Evolutionary conservation across 2,329 filamentous ascomycete genomes (phyloP).

Genomic region (Aspergillus tamarii): DNA sequence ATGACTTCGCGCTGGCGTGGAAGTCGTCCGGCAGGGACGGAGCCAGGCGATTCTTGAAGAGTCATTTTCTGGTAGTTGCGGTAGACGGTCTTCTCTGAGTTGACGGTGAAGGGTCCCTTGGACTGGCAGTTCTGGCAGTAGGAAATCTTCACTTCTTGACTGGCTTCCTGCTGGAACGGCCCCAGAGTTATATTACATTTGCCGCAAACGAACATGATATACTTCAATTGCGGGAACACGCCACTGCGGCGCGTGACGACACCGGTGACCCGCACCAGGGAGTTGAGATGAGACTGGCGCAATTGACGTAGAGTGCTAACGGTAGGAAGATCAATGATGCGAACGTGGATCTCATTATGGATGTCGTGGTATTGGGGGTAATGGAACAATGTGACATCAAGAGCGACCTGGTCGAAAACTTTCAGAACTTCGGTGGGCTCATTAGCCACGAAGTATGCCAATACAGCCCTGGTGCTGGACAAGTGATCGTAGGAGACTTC

Average conservation of each 20-base stretch:
- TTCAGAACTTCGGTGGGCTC: constrained; percentile 93
- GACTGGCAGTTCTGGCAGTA: constrained; percentile 98
- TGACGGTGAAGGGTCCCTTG: constrained; percentile 89
- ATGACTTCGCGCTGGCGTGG: constrained; percentile 94
- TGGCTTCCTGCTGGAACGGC: constrained; percentile 96
- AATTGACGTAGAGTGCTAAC: constrained; percentile 94
- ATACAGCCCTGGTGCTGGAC: constrained; percentile 83
- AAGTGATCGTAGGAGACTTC: constrained; percentile 96
- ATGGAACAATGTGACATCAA: constrained; percentile 93
- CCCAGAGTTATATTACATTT: constrained; percentile 92
- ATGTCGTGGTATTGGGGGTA: constrained; percentile 98
- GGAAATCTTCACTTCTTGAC: constrained; percentile 91
- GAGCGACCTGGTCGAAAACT: constrained; percentile 93
- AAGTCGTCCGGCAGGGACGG: constrained; percentile 91
- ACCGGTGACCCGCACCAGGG: constrained; percentile 88
- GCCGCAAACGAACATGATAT: constrained; percentile 95
- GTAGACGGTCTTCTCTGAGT: constrained; percentile 97
- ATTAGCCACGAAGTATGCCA: constrained; percentile 95
- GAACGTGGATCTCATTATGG: constrained; percentile 95
- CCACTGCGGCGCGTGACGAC: constrained; percentile 93
- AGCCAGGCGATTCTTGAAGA: constrained; percentile 94
- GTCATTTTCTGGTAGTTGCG: constrained; percentile 98
- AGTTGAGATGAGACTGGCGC: constrained; percentile 94
- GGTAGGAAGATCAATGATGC: constrained; percentile 91
- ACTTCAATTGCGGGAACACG: constrained; percentile 97